Evolutionary conservation across 169 alveolate genomes (phyloP).

Genomic region (Amoebophrya sp.): DNA sequence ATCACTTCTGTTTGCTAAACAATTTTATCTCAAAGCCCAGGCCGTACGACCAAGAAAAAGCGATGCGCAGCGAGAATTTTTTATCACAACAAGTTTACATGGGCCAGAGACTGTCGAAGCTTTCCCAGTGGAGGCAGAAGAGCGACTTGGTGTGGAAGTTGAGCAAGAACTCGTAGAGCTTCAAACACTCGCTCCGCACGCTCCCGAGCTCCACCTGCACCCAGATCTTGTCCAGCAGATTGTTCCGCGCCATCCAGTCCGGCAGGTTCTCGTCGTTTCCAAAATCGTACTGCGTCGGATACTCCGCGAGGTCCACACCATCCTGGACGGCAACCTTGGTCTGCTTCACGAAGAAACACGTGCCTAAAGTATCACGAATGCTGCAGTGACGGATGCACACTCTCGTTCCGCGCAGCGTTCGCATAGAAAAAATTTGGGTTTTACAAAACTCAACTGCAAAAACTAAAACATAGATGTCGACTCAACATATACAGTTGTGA

Average conservation of each 20-base stretch:
- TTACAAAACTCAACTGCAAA: too few relatives aligned
- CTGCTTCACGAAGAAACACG: neutral
- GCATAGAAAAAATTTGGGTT: too few relatives aligned
- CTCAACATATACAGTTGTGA: neutral
- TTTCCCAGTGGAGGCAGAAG: neutral
- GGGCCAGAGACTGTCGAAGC: neutral
- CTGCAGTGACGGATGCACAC: too few relatives aligned
- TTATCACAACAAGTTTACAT: neutral
- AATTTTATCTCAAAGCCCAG: neutral
- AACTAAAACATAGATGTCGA: too few relatives aligned
- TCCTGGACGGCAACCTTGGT: neutral
- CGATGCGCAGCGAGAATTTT: neutral
- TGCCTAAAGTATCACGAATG: too few relatives aligned
- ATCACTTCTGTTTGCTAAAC: too few relatives aligned
- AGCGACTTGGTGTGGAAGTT: neutral
- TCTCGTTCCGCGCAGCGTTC: too few relatives aligned
- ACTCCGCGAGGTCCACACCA: neutral
- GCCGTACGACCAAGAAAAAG: neutral
- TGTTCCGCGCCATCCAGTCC: slow-evolving; percentile 17
- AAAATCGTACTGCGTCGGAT: neutral
- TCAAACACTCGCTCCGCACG: slow-evolving; percentile 9
- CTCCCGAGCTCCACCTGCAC: neutral
- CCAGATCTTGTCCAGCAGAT: slow-evolving; percentile 7
- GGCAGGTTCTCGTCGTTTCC: neutral
- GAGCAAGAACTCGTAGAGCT: slow-evolving; percentile 8